Base-by-base conservation (phyloP, 2,329 filamentous ascomycete species). In the Cytospora piceicola region DNA sequence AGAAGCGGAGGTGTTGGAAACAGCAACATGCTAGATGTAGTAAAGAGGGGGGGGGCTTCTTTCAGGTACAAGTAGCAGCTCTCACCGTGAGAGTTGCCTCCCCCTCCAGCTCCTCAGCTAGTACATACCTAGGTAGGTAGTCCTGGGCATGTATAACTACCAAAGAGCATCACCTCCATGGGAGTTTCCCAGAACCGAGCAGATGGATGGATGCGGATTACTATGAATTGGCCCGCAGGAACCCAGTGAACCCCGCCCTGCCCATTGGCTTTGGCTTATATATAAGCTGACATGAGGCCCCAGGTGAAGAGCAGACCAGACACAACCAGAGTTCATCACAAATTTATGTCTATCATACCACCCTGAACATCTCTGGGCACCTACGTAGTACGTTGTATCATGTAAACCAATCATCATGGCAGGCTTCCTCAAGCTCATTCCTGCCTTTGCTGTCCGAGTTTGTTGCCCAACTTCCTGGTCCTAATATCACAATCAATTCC, bases 361-460 rank as follows among this genome's bases (percentile, higher is more conserved):
- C 42, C 17, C 8, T 24, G 42, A 49, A 49, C 1, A n/a, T n/a
- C 39, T n/a, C 9, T 22, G 15, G 9, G 36, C 3, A 22, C 30
- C 14, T 22, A 30, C 27, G 30, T 30, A 54, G 30, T 34, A 8
- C 20, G 14, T 20, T 22, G n/a, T 2, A 49, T 0, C 4, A 20
- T 24, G 24, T 11, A 24, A 27, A 39, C 4, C 22, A 27, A 20
- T 20, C 63, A 70, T 49, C 68, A 79, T 78, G 76, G 70, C 76
- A 22, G 68, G 69, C 67, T 79, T 78, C 65, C 73, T 77, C 64
- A 79, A 75, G 67, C 76, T 79, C 62, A 75, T 77, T 61, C 78
- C 78, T 5, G 78, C 78, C 69, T 80, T 80, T 67, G 78, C 76
- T 57, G 73, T 74, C 52, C 71, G 72, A 51, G 78, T 78, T 70